phyloP scores from a whole-genome alignment of 257 asterid genomes.

The Rehmannia glutinosa region DNA sequence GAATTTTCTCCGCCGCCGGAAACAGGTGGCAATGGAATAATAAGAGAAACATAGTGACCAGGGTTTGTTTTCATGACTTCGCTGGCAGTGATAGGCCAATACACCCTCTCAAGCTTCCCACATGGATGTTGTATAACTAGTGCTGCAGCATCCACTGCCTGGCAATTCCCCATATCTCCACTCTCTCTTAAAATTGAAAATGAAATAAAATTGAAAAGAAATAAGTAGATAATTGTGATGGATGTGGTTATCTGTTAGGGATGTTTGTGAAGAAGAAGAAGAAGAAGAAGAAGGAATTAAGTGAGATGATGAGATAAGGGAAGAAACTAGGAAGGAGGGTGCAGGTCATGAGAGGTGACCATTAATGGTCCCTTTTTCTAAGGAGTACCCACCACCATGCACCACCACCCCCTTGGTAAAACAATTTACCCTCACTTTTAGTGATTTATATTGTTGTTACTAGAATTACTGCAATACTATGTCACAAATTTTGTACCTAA shows the following conservation, averaged over 20 bases:
- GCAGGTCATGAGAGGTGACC: not conserved
- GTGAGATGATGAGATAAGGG: constrained; percentile 19
- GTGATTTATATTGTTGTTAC: too few species aligned
- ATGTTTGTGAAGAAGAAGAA: constrained; percentile 28
- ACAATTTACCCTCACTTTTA: too few species aligned
- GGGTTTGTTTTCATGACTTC: constrained; percentile 85
- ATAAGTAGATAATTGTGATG: too few species aligned
- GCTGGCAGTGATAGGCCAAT: constrained; percentile 62
- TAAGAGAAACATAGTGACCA: constrained; percentile 82
- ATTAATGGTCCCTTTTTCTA: constrained; percentile 39
- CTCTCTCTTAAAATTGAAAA: not conserved
- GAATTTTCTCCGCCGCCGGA: constrained; percentile 17
- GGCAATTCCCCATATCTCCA: constrained; percentile 73
- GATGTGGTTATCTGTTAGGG: constrained; percentile 5
- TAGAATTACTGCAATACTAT: not conserved
- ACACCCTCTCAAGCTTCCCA: constrained; percentile 74
- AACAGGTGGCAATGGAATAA: constrained; percentile 47
- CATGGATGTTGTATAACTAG: constrained; percentile 82
- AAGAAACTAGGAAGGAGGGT: constrained; percentile 16
- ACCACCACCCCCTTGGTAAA: not conserved
- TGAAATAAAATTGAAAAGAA: too few species aligned
- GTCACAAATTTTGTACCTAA: too few species aligned
- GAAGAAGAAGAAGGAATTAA: constrained; percentile 19
- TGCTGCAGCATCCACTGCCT: constrained; percentile 89
- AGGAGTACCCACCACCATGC: constrained; percentile 23